A percentile compares a stretch with the other conserved stretches of the same genome.
phyloP scores from a whole-genome alignment of 768 basidiomycete species.

The Floccularia luteovirens region DNA sequence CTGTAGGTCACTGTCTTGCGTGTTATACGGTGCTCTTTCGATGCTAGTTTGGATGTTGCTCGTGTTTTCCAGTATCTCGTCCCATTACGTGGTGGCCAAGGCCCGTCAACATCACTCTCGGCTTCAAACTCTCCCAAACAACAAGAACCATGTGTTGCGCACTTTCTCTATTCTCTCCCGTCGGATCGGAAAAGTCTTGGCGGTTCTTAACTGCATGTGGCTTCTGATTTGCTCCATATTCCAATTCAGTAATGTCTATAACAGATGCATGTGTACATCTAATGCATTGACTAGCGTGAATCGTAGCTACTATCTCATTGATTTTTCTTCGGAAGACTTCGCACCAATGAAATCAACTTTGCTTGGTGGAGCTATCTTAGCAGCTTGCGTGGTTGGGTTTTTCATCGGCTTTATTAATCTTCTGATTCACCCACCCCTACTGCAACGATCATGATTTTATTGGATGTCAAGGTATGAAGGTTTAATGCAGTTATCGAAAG shows the following conservation, averaged over 20 bases:
- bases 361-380: constrained; percentile 20
- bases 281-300: constrained; percentile 17
- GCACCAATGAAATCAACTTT: constrained; percentile 18
- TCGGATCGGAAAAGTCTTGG: constrained; percentile 18
- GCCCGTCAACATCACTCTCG: constrained; percentile 8
- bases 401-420: neutral
- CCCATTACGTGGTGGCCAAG: constrained; percentile 7
- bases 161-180: constrained; percentile 14
- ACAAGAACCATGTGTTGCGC: constrained; percentile 6
- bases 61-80: constrained; percentile 17
- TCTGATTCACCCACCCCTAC: constrained; percentile 1
- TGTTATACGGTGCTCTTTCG: constrained; percentile 18
- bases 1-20: constrained; percentile 19
- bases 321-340: constrained; percentile 10
- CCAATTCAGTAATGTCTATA: constrained; percentile 20
- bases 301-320: constrained; percentile 19
- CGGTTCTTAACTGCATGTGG: constrained; percentile 18
- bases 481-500: too few species aligned
- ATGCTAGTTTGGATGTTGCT: constrained; percentile 20
- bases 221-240: constrained; percentile 18
- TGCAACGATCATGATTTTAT: too few species aligned
- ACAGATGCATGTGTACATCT: constrained; percentile 24
- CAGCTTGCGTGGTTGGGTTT: neutral
- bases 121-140: neutral
- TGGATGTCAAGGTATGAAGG: too few species aligned